Percentiles rank a stretch among this genome's conserved stretches.
These are phyloP conservation scores for Pseudogymnoascus sp. DNA, from an alignment of 2,329 filamentous ascomycete genomes.

Conservation along the genomic window DNA sequence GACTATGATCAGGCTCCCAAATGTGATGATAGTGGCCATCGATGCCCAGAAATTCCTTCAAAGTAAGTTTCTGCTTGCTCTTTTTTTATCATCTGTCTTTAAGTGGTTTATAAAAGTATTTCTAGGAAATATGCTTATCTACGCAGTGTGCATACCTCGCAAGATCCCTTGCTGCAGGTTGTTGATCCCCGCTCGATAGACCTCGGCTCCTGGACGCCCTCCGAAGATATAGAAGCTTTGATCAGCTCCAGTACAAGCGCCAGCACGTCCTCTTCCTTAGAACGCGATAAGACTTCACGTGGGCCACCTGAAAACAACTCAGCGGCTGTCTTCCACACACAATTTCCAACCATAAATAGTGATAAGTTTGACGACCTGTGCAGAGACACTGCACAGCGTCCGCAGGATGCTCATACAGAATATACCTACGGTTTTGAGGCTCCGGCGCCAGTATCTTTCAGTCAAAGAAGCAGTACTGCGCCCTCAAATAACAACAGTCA, in stretches of 20 bases:
- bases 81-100: no score
- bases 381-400: not conserved
- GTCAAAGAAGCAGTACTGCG: not conserved
- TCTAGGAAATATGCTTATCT: not conserved
- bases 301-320: not conserved
- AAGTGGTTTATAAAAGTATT: no score
- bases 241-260: not conserved
- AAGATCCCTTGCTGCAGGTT: not conserved
- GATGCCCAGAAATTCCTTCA: not conserved
- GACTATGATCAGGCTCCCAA: not conserved
- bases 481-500: not conserved
- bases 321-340: not conserved
- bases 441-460: not conserved
- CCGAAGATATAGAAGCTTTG: not conserved
- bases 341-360: not conserved
- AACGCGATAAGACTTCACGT: not conserved
- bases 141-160: not conserved
- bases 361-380: not conserved
- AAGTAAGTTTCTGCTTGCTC: no score
- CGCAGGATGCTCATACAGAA: not conserved
- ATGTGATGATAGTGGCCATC: not conserved
- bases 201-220: not conserved
- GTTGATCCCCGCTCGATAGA: not conserved
- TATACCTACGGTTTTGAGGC: not conserved
- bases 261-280: not conserved